A percentile compares a stretch with the other conserved stretches of the same genome.
Conservation (phyloP, 1,284 basidiomycete species). For the Limonomyces culmigenus region DNA sequence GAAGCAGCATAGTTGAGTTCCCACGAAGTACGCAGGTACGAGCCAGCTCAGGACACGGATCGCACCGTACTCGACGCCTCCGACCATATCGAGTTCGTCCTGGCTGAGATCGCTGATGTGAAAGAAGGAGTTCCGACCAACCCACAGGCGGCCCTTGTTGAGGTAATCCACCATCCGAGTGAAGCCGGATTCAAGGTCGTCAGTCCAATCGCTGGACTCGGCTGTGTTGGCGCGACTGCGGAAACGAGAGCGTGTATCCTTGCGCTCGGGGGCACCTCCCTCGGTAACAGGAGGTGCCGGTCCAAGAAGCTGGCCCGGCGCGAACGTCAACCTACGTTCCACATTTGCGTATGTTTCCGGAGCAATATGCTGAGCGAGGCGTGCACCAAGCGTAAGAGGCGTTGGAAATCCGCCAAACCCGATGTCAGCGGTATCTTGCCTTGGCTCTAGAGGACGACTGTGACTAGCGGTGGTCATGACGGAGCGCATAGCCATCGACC, state of each 20-base stretch:
- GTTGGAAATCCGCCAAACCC: constrained; percentile 31
- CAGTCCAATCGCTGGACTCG: constrained; percentile 13
- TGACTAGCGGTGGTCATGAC: no score
- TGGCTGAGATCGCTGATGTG: constrained; percentile 43
- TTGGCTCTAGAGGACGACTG: background rate
- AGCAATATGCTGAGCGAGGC: constrained; percentile 15
- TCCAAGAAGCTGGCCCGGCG: background rate
- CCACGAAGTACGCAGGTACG: constrained; percentile 32
- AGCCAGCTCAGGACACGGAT: constrained; percentile 32
- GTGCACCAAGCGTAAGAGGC: constrained; percentile 17
- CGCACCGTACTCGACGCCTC: constrained; percentile 67
- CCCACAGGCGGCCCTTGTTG: constrained; percentile 9
- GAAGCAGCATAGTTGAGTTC: constrained; percentile 35
- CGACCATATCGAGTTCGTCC: constrained; percentile 65
- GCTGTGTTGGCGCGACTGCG: background rate
- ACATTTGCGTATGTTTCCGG: constrained; percentile 20
- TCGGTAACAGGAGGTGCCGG: background rate
- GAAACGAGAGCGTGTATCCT: background rate
- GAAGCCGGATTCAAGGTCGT: constrained; percentile 13
- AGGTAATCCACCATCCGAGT: background rate
- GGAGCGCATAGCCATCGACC: no score
- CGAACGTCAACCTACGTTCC: constrained; percentile 18
- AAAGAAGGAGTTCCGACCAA: constrained; percentile 66
- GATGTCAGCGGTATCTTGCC: constrained; percentile 7
- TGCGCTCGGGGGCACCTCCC: background rate